A percentile compares a stretch with the other conserved stretches of the same genome.
Conservation (phyloP, 345 rosid genomes). For the Arabis hirsuta region DNA sequence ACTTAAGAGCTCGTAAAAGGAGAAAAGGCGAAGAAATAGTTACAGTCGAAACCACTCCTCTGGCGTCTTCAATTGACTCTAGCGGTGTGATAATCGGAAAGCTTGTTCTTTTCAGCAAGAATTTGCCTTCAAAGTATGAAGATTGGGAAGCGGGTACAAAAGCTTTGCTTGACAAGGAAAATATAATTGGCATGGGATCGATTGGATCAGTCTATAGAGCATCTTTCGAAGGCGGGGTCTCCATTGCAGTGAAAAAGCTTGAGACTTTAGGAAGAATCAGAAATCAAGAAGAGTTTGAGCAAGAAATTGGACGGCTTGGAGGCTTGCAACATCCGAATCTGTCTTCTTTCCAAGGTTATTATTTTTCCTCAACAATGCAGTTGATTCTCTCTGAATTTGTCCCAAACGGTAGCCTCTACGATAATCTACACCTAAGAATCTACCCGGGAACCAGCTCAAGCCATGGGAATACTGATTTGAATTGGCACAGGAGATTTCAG, state of each 20-base stretch:
- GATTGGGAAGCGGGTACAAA: conserved; percentile 96
- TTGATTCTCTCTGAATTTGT: conserved; percentile 75
- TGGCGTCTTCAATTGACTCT: conserved; percentile 67
- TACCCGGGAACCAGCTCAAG: conserved; percentile 70
- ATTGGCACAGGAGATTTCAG: conserved; percentile 85
- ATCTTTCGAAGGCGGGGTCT: conserved; percentile 82
- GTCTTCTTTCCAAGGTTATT: conserved; percentile 85
- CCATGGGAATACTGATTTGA: conserved; percentile 61
- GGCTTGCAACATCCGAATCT: conserved; percentile 75
- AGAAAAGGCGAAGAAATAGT: conserved; percentile 52
- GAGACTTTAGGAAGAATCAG: conserved; percentile 84
- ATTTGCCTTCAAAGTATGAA: conserved; percentile 86
- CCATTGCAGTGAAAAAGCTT: conserved; percentile 94
- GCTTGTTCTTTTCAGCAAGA: conserved; percentile 93
- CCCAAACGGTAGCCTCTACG: conserved; percentile 77
- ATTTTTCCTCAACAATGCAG: conserved; percentile 88
- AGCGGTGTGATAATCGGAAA: conserved; percentile 78
- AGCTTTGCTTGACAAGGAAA: conserved; percentile 90
- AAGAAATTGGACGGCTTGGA: conserved; percentile 78
- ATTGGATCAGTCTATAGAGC: conserved; percentile 85
- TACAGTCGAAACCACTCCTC: conserved; percentile 76
- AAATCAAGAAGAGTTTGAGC: conserved; percentile 92
- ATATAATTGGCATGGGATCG: conserved; percentile 82
- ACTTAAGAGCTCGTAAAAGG: conserved; percentile 68
- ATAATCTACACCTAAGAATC: conserved; percentile 65